A percentile compares a stretch with the other conserved stretches of the same genome.
phyloP scores from a whole-genome alignment of 2,329 filamentous ascomycete genomes.

The Scytalidium sp. region DNA sequence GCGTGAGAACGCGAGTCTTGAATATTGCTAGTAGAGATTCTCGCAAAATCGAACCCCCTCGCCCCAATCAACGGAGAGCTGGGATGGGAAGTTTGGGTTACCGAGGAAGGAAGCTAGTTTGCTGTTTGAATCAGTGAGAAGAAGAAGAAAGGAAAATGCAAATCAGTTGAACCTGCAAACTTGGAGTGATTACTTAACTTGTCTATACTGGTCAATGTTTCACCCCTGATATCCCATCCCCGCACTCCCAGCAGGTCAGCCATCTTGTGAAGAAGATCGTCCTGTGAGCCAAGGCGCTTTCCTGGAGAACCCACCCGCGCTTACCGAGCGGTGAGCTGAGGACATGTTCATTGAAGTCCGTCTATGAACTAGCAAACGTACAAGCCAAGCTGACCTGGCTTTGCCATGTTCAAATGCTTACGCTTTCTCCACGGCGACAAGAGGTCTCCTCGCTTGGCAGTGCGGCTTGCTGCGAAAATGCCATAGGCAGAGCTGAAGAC shows the following conservation, averaged over 20 bases:
- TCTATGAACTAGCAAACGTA: neutral
- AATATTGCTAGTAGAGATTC: conserved; percentile 28
- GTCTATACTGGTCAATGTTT: too few relatives aligned
- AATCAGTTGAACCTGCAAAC: too few relatives aligned
- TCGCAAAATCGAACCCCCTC: conserved; percentile 23
- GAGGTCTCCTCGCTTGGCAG: conserved; percentile 5
- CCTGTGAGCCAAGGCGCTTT: conserved; percentile 14
- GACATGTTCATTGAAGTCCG: neutral
- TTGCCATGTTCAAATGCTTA: conserved; percentile 2
- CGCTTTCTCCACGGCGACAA: neutral
- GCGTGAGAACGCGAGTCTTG: conserved; percentile 21
- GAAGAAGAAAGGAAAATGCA: too few relatives aligned
- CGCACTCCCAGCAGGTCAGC: conserved; percentile 13
- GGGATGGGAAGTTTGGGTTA: conserved; percentile 25
- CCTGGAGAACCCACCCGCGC: conserved; percentile 21
- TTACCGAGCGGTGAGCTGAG: conserved; percentile 7
- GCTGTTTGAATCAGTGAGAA: too few relatives aligned
- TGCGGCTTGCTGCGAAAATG: conserved; percentile 9
- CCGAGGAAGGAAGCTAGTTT: conserved; percentile 20
- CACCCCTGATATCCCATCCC: too few relatives aligned
- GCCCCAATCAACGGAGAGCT: too few relatives aligned
- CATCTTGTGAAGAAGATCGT: conserved; percentile 14
- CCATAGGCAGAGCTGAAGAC: conserved; percentile 18
- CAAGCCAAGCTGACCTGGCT: neutral
- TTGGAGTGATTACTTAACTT: conserved; percentile 1